Conservation (phyloP, 2,329 filamentous ascomycete genomes). For the Tolypocladium tundrense region DNA sequence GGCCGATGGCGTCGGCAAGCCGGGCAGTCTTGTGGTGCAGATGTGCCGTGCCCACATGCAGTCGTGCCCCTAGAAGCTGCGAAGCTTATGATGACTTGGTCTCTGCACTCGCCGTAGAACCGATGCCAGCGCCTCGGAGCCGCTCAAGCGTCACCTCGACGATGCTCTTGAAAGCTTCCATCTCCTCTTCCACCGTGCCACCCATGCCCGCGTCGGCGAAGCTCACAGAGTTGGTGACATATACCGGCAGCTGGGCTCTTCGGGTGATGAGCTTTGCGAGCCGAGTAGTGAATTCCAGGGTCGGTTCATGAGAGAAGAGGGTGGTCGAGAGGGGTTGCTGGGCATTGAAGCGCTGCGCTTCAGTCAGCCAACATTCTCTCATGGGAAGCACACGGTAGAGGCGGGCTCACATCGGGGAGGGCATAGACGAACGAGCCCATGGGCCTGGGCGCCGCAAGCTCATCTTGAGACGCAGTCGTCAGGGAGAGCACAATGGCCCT, state of each 20-base stretch:
- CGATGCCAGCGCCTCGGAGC: conserved; percentile 12
- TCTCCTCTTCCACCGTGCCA: conserved; percentile 82
- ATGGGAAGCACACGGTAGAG: background rate
- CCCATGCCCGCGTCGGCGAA: conserved; percentile 65
- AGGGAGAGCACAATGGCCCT: conserved; percentile 52
- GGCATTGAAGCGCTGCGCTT: conserved; percentile 37
- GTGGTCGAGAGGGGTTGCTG: conserved; percentile 64
- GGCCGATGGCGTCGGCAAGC: background rate
- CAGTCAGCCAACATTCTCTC: background rate
- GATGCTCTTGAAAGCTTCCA: conserved; percentile 72
- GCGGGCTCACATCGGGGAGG: conserved; percentile 62
- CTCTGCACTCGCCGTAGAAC: background rate
- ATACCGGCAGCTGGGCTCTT: conserved; percentile 64
- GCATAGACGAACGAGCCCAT: conserved; percentile 92
- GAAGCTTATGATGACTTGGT: background rate
- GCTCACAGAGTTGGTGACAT: conserved; percentile 81
- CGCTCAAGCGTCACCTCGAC: conserved; percentile 50
- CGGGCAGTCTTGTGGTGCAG: background rate
- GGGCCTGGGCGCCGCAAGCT: conserved; percentile 36
- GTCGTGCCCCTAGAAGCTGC: background rate
- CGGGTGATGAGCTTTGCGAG: conserved; percentile 76
- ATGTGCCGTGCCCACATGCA: no score
- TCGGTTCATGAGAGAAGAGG: conserved; percentile 65
- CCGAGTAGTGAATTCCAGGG: conserved; percentile 77
- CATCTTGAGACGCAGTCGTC: conserved; percentile 45